These are phyloP conservation scores for Cystobasidium sp. DNA, from an alignment of 1,284 basidiomycete species.

Conservation along the genomic window DNA sequence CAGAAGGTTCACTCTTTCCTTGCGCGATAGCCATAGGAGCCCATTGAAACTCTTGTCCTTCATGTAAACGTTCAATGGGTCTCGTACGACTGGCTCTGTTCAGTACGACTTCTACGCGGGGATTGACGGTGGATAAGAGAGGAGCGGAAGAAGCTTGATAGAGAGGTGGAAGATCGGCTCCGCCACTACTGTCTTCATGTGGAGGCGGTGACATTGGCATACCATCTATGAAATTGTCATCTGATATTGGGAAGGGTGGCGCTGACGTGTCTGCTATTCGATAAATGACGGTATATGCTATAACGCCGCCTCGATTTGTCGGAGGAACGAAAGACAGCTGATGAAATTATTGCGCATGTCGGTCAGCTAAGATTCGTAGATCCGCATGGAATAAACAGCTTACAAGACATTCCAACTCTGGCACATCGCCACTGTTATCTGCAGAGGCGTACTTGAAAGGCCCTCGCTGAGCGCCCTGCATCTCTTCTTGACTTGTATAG, in stretches of 20 bases:
- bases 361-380: background rate
- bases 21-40: constrained; percentile 14
- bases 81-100: constrained; percentile 19
- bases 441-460: constrained; percentile 34
- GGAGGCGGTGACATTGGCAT: constrained; percentile 8
- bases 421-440: constrained; percentile 11
- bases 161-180: constrained; percentile 12
- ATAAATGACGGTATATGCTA: constrained; percentile 24
- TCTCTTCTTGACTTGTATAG: constrained; percentile 29
- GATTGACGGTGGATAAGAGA: constrained; percentile 6
- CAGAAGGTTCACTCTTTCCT: constrained; percentile 15
- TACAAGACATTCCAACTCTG: constrained; percentile 30
- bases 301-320: constrained; percentile 20
- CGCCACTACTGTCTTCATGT: background rate
- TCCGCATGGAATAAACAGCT: background rate
- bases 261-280: constrained; percentile 8
- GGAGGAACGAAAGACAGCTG: constrained; percentile 38
- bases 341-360: background rate
- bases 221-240: background rate
- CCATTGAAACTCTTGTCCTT: constrained; percentile 23
- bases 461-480: background rate
- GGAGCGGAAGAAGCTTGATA: constrained; percentile 31
- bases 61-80: constrained; percentile 15
- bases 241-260: background rate
- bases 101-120: constrained; percentile 22